Evolutionary conservation across 2,329 filamentous ascomycete species (phyloP).

Genomic region (Pseudogymnoascus destructans): DNA sequence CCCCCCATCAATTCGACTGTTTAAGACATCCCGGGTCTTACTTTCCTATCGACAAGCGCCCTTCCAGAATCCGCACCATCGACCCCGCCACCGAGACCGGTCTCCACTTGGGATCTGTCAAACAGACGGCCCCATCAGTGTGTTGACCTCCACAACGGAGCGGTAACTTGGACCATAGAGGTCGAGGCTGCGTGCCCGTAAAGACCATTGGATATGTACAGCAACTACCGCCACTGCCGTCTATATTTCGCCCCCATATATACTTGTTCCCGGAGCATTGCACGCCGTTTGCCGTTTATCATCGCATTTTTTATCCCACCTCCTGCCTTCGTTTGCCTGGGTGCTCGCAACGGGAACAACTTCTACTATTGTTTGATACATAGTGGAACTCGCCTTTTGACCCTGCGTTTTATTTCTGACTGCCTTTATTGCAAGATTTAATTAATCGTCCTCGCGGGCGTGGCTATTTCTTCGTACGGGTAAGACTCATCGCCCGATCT

Average conservation of each 20-base stretch:
- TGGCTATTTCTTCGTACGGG: constrained; percentile 13
- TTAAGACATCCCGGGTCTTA: neutral
- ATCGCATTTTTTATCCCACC: constrained; percentile 6
- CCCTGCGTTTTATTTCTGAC: constrained; percentile 17
- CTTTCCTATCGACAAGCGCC: constrained; percentile 7
- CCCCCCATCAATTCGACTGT: neutral
- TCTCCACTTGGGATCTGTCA: constrained; percentile 8
- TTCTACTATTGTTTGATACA: constrained; percentile 20
- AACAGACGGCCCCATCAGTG: constrained; percentile 2
- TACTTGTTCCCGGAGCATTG: neutral
- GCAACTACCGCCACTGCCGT: constrained; percentile 4
- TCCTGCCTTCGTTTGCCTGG: constrained; percentile 11
- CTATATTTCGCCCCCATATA: constrained; percentile 1
- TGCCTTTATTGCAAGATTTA: constrained; percentile 13
- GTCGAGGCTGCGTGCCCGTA: neutral
- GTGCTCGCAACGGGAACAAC: neutral
- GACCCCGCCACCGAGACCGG: constrained; percentile 6
- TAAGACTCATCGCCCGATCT: constrained; percentile 9
- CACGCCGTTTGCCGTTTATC: neutral
- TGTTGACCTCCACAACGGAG: neutral
- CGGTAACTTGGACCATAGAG: neutral
- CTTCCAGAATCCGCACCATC: neutral
- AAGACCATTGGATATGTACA: neutral
- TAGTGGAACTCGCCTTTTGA: constrained; percentile 16
- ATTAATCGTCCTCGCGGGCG: constrained; percentile 20